Percentiles rank a stretch among this genome's conserved stretches.
Evolutionary conservation across 208 protist species (phyloP).

Genomic region (Trichomonas tenax): DNA sequence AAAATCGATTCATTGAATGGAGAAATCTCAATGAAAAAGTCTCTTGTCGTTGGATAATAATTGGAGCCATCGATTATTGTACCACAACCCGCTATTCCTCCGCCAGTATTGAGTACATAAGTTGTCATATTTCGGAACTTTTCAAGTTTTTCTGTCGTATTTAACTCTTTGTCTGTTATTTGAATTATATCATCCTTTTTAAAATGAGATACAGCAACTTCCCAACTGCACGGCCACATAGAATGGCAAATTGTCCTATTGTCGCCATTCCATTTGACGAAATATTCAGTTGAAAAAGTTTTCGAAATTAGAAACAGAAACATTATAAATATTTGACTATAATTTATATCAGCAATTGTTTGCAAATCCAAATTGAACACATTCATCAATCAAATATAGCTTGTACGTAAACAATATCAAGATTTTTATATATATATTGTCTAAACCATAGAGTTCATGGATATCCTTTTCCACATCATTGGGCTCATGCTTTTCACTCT

Average conservation of each 20-base stretch:
- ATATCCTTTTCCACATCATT: too few species aligned
- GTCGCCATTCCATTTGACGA: not conserved
- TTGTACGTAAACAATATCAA: too few species aligned
- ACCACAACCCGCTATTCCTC: not conserved
- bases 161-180: not conserved
- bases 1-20: slow-evolving; percentile 2
- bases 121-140: not conserved
- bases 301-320: not conserved
- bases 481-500: too few species aligned
- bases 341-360: too few species aligned
- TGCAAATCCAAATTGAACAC: too few species aligned
- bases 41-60: not conserved
- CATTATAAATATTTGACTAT: too few species aligned
- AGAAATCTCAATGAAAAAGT: slow-evolving; percentile 11
- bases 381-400: too few species aligned
- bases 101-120: not conserved
- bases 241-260: not conserved
- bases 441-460: too few species aligned
- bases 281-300: not conserved
- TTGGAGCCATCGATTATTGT: not conserved
- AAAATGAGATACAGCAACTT: not conserved
- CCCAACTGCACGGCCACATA: not conserved
- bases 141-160: not conserved
- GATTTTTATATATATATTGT: too few species aligned
- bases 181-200: slow-evolving; percentile 10